Evolutionary conservation across 2,329 filamentous ascomycete species (phyloP), one percentile per base, ranked within the genome.

Genomic region (Aspergillus fumigatus): DNA sequence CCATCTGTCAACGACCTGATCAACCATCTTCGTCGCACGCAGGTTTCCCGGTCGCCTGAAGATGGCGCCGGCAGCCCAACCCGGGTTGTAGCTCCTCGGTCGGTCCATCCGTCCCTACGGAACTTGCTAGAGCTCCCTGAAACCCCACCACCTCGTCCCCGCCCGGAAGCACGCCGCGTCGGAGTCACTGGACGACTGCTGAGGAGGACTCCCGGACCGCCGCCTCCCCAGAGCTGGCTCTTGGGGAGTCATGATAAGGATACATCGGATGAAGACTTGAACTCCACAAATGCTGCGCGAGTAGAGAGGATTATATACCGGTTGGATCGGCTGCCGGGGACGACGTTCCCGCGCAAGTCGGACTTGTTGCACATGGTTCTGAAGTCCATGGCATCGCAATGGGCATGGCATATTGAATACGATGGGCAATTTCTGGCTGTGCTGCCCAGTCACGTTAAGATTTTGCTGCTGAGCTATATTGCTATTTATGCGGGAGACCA

Each of bases 381-480:
- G 40, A 83, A 80, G 61, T 74, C 76, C 0, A 79, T 86, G 63
- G 82, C 83, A 2, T 63, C 69, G 25, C 77, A 84, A 25, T 88
- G 84, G 84, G 68, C 76, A 9, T 79, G 79, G 69, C 78, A 87
- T 58, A 68, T 81, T 26, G 77, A 81, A 52, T 84, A 84, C 60
- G 83, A 86, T 62, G 79, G 81, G 54, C 71, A 80, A 19, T 82
- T 81, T 51, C 68, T 87, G 2, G 72, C 76, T 1, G 73, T 79
- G 3, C 63, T 87, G 11, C 82, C 84, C 0, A 69, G 75, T 17
- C 74, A 75, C 43, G 63, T 84, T 5, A 84, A 84, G 61, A 71
- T 80, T 58, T 68, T 77, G 1, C 61, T 88, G 35, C 65, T 87
- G 25, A 83, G 80, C 60, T 87, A 86, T 66, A 64, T 87, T 29